Evolutionary conservation across 2,329 filamentous ascomycete species (phyloP).

Genomic region (Alternaria ventricosa): DNA sequence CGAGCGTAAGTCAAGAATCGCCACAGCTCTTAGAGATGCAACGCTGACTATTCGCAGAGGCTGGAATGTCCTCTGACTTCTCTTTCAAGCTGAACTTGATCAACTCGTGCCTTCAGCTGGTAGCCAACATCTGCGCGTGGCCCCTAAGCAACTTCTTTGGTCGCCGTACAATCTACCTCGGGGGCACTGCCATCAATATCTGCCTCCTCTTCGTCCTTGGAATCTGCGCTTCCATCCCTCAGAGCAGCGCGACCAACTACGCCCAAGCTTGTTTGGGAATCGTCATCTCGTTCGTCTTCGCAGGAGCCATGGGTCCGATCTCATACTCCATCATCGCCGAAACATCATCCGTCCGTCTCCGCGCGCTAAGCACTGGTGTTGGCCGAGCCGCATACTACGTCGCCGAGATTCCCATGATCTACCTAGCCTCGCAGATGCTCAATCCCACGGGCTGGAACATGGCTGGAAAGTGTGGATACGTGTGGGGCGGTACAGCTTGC

Average conservation of each 20-base stretch:
- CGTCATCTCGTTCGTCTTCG: constrained; percentile 70
- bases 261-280: constrained; percentile 68
- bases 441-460: constrained; percentile 53
- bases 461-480: constrained; percentile 38
- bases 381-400: constrained; percentile 69
- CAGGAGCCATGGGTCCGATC: constrained; percentile 66
- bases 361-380: constrained; percentile 68
- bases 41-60: constrained; percentile 55
- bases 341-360: constrained; percentile 68
- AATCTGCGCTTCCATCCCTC: constrained; percentile 61
- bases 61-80: constrained; percentile 61
- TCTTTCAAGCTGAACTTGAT: constrained; percentile 69
- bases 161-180: constrained; percentile 68
- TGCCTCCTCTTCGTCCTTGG: constrained; percentile 64
- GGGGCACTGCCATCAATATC: constrained; percentile 61
- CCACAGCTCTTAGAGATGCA: constrained; percentile 27
- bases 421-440: constrained; percentile 61
- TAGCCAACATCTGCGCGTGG: constrained; percentile 71
- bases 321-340: constrained; percentile 72
- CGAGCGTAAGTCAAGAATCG: constrained; percentile 49
- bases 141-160: constrained; percentile 68
- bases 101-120: constrained; percentile 65
- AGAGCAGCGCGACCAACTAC: constrained; percentile 51
- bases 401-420: constrained; percentile 70
- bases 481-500: constrained; percentile 54